Evolutionary conservation across 805 yeast genomes (phyloP), one percentile per base, ranked within the genome.

Genomic region (Ogataea pilisensis): DNA sequence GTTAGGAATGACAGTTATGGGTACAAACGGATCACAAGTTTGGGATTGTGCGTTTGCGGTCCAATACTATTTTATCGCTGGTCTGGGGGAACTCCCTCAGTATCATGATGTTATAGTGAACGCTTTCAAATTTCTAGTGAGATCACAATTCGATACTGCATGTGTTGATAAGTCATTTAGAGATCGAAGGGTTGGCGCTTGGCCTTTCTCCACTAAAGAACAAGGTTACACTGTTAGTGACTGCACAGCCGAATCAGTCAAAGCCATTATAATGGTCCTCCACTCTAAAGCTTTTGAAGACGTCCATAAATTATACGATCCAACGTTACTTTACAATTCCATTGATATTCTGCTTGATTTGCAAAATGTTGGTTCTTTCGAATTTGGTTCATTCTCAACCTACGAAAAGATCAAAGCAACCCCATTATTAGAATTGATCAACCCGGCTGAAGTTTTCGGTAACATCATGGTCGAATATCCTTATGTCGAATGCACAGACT

Each of bases 381-480:
- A 90, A 51, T 83, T 73, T 61, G 98, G 99, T 1, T 86, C 98
- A 1, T 93, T 89, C 64, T 84, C 97, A 0, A 78, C 96, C 0
- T 93, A 93, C 62, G 99, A 93, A 58, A 72, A 69, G 39, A 91
- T 87, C 46, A 81, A 89, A 50, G 89, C 95, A 0, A 78, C 95
- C 0, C 78, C 88, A 12, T 44, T 78, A 29, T 56, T 93, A 44
- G 99, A 93, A 58, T 54, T 64, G 38, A 66, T 93, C 43, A 91
- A 91, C 51, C 98, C 99, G 0, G 99, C 99, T 1, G 99, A 93
- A 60, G 99, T 93, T 0, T 93, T 93, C 65, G 96, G 95, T 43
- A 90, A 93, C 53, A 93, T 93, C 44, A 93, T 93, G 99, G 95
- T 93, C 20, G 99, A 93, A 63, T 93, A 87, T 60, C 98, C 99